Evolutionary conservation across 306 rosid genomes (phyloP), one percentile per base, ranked within the genome.

Genomic region (Lotus japonicus): DNA sequence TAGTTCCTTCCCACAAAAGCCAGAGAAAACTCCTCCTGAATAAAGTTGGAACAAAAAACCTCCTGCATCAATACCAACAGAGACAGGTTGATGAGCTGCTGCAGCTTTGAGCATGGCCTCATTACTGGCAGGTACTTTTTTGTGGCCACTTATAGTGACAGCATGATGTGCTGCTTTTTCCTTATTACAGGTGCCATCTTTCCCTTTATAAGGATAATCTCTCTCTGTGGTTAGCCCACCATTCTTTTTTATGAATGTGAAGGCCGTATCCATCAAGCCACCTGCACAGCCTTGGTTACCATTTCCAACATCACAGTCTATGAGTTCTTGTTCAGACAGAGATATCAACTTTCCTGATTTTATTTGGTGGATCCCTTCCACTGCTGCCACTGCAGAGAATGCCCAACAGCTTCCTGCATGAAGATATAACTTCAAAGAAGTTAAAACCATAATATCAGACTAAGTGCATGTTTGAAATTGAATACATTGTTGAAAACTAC

Each of bases 331-430:
- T 68, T 85, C 92, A 6, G 95, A 85, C 4, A 89, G 81, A 57
- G 95, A 81, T 13, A 81, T 58, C 69, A 92, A 68, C 6, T 79
- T 66, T 5, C 90, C 90, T 11, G 84, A 69, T 70, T 85, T 78
- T 61, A 92, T 87, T 74, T 89, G 2, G 81, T 81, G 77, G 71
- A 92, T 70, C 64, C 96, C 89, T 86, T 92, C 96, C 31, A 92
- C 84, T 13, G 96, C 91, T 60, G 95, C 92, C 51, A 86, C 92
- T 1, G 92, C 79, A 18, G 92, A 79, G 78, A 92, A 89, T 63
- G 98, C 98, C 95, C 98, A 89, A 74, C 98, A 89, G 59, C 87
- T 72, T 66, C 92, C 90, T 89, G 82, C 48, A 65, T 68, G 58
- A 64, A 36, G 58, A 21, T 38, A 58, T 18, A 45, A 53, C 52